Percentiles rank a stretch among this genome's conserved stretches.
phyloP scores from a whole-genome alignment of 441 rosid species.

The Arabidopsis hybrid region DNA sequence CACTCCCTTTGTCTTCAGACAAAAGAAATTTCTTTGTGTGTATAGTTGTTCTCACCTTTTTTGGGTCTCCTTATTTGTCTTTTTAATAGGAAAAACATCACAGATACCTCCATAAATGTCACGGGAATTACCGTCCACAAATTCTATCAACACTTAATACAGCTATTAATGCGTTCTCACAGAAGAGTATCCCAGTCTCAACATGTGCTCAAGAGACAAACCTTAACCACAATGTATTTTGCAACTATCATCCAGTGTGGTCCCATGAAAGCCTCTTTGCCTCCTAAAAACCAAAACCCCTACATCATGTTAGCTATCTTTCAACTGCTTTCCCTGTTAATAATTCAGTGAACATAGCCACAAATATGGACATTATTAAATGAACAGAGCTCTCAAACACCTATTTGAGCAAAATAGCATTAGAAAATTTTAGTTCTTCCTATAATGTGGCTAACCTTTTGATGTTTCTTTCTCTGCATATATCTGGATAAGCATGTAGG shows the following conservation, averaged over 20 bases:
- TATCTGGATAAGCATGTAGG: slow-evolving; percentile 41
- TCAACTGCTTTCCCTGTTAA: slow-evolving; percentile 1
- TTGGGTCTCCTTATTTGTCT: slow-evolving; percentile 17
- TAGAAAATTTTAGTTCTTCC: background rate
- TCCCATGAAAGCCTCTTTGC: slow-evolving; percentile 40
- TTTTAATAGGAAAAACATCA: slow-evolving; percentile 4
- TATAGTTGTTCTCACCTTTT: slow-evolving; percentile 42
- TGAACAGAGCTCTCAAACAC: slow-evolving; percentile 18
- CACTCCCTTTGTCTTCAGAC: slow-evolving; percentile 29
- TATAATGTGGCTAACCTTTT: slow-evolving; percentile 12
- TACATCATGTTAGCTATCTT: slow-evolving; percentile 25
- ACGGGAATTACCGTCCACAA: slow-evolving; percentile 37
- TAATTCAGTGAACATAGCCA: slow-evolving; percentile 17
- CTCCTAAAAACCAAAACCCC: slow-evolving; percentile 22
- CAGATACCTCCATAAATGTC: slow-evolving; percentile 40
- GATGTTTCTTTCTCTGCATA: slow-evolving; percentile 21
- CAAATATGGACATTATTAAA: slow-evolving; percentile 8
- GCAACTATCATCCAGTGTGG: slow-evolving; percentile 34
- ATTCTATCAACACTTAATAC: slow-evolving; percentile 11
- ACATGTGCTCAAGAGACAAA: slow-evolving; percentile 32
- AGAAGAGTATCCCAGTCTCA: slow-evolving; percentile 28
- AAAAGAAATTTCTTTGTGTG: slow-evolving; percentile 19
- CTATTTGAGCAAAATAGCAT: background rate
- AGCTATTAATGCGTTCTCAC: slow-evolving; percentile 31
- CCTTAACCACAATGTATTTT: slow-evolving; percentile 38